Evolutionary conservation across 352 stramenopile species (phyloP).

Genomic region (Phytophthora ohioensis): DNA sequence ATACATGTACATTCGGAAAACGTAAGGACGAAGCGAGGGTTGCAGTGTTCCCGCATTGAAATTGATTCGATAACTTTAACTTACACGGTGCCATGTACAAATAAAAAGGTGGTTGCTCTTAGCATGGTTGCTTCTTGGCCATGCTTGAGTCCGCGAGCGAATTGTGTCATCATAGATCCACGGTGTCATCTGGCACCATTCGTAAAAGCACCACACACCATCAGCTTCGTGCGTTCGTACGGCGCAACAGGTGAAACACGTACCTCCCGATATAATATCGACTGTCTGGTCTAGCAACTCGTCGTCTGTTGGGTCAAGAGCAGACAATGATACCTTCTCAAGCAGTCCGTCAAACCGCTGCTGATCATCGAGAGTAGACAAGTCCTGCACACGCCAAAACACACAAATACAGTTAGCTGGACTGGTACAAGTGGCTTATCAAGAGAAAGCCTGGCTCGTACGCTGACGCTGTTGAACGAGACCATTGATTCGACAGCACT

Average conservation of each 20-base stretch:
- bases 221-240: constrained; percentile 1
- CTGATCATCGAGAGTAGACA: constrained; percentile 62
- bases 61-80: constrained; percentile 56
- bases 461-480: constrained; percentile 67
- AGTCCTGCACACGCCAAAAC: constrained; percentile 41
- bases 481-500: constrained; percentile 87
- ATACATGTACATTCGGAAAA: not conserved
- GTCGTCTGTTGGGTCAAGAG: constrained; percentile 69
- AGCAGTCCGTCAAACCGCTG: constrained; percentile 70
- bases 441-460: constrained; percentile 18
- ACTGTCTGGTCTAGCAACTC: constrained; percentile 60
- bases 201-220: constrained; percentile 1
- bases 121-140: constrained; percentile 22
- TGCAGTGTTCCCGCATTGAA: constrained; percentile 21
- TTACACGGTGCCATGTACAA: constrained; percentile 53
- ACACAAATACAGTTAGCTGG: constrained; percentile 10
- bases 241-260: constrained; percentile 3
- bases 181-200: constrained; percentile 47
- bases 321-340: constrained; percentile 69
- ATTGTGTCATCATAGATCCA: constrained; percentile 45
- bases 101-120: constrained; percentile 41
- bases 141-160: constrained; percentile 11
- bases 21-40: not conserved
- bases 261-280: constrained; percentile 58
- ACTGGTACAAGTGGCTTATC: constrained; percentile 3